Conservation (phyloP, 2,329 filamentous ascomycete species). For the Furcasterigmium sp. region DNA sequence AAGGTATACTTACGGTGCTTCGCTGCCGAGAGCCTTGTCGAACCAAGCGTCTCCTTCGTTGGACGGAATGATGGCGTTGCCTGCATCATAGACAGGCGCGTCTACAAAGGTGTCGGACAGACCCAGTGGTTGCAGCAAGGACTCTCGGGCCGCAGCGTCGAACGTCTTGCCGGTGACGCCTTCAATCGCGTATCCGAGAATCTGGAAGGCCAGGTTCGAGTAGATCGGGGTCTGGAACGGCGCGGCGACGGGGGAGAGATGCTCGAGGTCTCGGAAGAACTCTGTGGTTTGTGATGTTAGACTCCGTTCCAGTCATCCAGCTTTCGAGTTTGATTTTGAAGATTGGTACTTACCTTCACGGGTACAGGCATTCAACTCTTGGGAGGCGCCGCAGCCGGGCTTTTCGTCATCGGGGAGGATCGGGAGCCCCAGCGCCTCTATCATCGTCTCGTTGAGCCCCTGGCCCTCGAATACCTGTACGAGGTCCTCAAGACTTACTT, state of each 20-base stretch:
- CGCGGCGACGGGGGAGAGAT: not conserved
- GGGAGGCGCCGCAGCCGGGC: conserved; percentile 2
- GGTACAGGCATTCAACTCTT: not conserved
- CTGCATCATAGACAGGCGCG: not conserved
- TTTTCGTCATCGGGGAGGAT: conserved; percentile 1
- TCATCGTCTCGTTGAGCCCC: not conserved
- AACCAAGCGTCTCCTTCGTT: not conserved
- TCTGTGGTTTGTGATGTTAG: no score
- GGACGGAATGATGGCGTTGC: not conserved
- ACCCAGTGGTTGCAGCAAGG: conserved; percentile 6
- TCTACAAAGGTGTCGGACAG: conserved; percentile 3
- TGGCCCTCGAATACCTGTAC: not conserved
- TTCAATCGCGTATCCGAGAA: conserved; percentile 5
- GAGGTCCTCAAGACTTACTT: not conserved
- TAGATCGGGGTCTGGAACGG: conserved; percentile 5
- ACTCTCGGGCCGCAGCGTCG: not conserved
- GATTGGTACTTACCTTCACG: not conserved
- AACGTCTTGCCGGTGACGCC: conserved; percentile 8
- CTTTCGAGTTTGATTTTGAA: not conserved
- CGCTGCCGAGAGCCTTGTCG: not conserved
- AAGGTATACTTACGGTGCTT: conserved; percentile 3
- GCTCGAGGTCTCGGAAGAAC: not conserved
- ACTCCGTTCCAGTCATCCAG: no score
- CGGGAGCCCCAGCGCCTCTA: not conserved
- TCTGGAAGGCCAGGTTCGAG: conserved; percentile 6